phyloP scores from a whole-genome alignment of 2,329 filamentous ascomycete species.

The Aureobasidium vineae region DNA sequence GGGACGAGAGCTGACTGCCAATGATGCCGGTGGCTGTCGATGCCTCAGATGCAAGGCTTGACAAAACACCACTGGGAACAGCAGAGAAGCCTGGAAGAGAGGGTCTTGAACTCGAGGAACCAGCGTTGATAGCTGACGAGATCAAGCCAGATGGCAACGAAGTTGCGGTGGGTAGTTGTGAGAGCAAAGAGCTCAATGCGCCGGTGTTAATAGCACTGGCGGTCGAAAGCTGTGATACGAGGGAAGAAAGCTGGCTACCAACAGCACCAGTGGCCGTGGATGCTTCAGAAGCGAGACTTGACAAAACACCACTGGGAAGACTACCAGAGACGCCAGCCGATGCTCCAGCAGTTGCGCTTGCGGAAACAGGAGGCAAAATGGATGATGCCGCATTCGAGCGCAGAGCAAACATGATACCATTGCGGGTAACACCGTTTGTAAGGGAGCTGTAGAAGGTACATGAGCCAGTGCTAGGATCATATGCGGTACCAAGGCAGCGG shows the following conservation, averaged over 20 bases:
- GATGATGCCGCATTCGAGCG: neutral
- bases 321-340: neutral
- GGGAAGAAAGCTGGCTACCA: constrained; percentile 16
- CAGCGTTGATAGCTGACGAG: neutral
- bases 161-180: constrained; percentile 6
- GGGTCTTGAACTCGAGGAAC: neutral
- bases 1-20: constrained; percentile 15
- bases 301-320: neutral
- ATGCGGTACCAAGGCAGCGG: constrained; percentile 13
- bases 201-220: neutral
- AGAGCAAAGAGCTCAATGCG: constrained; percentile 20
- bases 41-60: neutral
- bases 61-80: neutral
- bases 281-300: neutral
- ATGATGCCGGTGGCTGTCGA: constrained; percentile 8
- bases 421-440: neutral
- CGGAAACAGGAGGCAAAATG: neutral
- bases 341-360: neutral
- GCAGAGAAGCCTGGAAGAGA: neutral
- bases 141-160: neutral
- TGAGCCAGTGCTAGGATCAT: neutral
- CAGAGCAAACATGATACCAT: constrained; percentile 17
- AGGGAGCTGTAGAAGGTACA: constrained; percentile 22
- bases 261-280: constrained; percentile 13
- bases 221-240: constrained; percentile 5